Conservation (phyloP, 2,329 filamentous ascomycete genomes). For the Dothistroma pini region DNA sequence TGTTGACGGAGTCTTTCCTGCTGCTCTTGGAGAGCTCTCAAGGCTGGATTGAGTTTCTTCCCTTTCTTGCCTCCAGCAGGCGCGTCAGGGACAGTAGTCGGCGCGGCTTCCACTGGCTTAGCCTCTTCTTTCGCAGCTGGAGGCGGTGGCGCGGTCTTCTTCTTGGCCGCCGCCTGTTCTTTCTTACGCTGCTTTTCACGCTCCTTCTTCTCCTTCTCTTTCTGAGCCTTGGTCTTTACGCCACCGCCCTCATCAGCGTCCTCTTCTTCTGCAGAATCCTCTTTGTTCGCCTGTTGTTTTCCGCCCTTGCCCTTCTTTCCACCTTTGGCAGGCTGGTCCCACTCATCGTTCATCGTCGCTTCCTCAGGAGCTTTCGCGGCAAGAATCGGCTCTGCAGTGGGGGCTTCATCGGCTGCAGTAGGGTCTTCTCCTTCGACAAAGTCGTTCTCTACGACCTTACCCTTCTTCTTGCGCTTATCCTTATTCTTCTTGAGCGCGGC, state of each 20-base stretch:
- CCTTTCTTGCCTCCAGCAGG: slow-evolving; percentile 61
- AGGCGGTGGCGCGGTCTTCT: slow-evolving; percentile 58
- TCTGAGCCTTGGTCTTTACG: slow-evolving; percentile 94
- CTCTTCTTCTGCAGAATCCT: slow-evolving; percentile 46
- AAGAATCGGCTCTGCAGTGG: slow-evolving; percentile 42
- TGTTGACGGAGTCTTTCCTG: slow-evolving; percentile 69
- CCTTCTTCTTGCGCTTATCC: slow-evolving; percentile 87
- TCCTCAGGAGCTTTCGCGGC: slow-evolving; percentile 72
- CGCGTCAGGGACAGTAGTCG: slow-evolving; percentile 45
- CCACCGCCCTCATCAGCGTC: slow-evolving; percentile 58
- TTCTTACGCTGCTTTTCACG: slow-evolving; percentile 98
- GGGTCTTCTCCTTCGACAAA: slow-evolving; percentile 66
- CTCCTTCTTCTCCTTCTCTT: slow-evolving; percentile 97
- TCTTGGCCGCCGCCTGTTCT: slow-evolving; percentile 86
- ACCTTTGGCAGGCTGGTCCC: slow-evolving; percentile 70
- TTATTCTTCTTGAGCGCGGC: slow-evolving; percentile 52
- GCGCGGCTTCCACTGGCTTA: slow-evolving; percentile 48
- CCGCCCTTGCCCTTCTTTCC: slow-evolving; percentile 39
- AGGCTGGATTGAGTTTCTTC: slow-evolving; percentile 80
- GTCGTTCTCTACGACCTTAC: slow-evolving; percentile 64
- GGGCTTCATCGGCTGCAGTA: slow-evolving; percentile 41
- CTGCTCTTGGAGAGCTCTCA: slow-evolving; percentile 73
- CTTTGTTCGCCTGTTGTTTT: slow-evolving; percentile 45
- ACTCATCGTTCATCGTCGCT: slow-evolving; percentile 60
- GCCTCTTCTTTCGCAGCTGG: slow-evolving; percentile 29